phyloP scores from a whole-genome alignment of 352 stramenopile genomes.

The Blastocystis sp. region DNA sequence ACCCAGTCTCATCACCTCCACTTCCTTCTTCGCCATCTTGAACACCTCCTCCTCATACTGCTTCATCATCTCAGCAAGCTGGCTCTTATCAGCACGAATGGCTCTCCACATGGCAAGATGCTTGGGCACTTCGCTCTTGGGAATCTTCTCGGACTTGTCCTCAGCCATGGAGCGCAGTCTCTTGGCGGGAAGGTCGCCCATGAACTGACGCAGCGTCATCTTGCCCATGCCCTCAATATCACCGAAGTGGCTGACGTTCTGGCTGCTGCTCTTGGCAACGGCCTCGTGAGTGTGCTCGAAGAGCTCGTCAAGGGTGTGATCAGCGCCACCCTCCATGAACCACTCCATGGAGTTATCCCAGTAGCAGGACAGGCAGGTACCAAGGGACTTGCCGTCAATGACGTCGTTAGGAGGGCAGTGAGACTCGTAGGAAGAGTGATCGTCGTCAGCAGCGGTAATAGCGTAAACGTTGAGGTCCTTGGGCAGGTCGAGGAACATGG shows the following conservation, averaged over 20 bases:
- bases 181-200: conserved; percentile 35
- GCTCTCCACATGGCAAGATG: too few species aligned
- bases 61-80: too few species aligned
- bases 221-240: background rate
- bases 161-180: conserved; percentile 30
- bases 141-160: conserved; percentile 36
- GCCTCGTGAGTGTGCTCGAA: conserved; percentile 45
- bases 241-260: too few species aligned
- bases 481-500: conserved; percentile 83
- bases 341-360: too few species aligned
- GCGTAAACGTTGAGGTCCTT: conserved; percentile 76
- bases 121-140: too few species aligned
- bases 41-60: too few species aligned
- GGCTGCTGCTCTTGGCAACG: conserved; percentile 73
- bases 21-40: too few species aligned
- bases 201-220: conserved; percentile 68
- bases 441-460: conserved; percentile 75
- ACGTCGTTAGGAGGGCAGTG: conserved; percentile 76
- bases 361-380: background rate
- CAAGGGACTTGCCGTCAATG: conserved; percentile 68
- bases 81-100: background rate
- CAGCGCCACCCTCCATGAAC: background rate
- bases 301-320: conserved; percentile 47
- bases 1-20: too few species aligned
- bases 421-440: conserved; percentile 82